phyloP scores from a whole-genome alignment of 805 yeast species.

The Lachancea fermentati region DNA sequence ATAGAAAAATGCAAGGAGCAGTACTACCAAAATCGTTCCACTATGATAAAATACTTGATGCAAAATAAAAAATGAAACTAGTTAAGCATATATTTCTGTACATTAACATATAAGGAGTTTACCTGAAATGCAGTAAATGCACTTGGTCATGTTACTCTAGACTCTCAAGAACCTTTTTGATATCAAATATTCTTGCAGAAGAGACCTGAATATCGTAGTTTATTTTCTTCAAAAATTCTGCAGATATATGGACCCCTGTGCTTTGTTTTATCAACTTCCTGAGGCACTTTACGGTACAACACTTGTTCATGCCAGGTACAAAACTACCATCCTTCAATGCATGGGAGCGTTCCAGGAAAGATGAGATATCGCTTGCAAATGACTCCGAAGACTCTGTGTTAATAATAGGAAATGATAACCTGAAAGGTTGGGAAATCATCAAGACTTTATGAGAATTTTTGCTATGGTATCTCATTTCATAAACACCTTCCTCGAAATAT shows the following conservation, averaged over 20 bases:
- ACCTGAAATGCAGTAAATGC: too few relatives aligned
- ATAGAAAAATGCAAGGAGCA: conserved; percentile 40
- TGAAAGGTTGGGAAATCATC: conserved; percentile 59
- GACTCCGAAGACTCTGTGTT: conserved; percentile 28
- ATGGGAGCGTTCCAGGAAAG: conserved; percentile 18
- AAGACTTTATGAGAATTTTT: conserved; percentile 66
- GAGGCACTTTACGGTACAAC: conserved; percentile 21
- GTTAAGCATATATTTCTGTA: neutral
- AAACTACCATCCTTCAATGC: conserved; percentile 23
- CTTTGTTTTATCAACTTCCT: conserved; percentile 31
- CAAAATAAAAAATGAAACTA: neutral
- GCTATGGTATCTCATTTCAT: conserved; percentile 68
- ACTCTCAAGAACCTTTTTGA: conserved; percentile 25
- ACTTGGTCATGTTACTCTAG: conserved; percentile 12
- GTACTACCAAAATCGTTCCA: conserved; percentile 18
- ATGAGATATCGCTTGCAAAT: conserved; percentile 18
- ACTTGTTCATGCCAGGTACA: conserved; percentile 19
- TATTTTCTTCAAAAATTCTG: conserved; percentile 28
- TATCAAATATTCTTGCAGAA: conserved; percentile 24
- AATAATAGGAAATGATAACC: conserved; percentile 40
- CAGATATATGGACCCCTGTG: conserved; percentile 34
- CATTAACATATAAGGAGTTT: neutral
- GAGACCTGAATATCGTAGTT: conserved; percentile 28
- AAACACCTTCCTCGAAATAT: conserved; percentile 63
- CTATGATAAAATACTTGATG: conserved; percentile 18